Evolutionary conservation across 2,329 filamentous ascomycete genomes (phyloP), one percentile per base, ranked within the genome.

Genomic region (Fusarium globosum): DNA sequence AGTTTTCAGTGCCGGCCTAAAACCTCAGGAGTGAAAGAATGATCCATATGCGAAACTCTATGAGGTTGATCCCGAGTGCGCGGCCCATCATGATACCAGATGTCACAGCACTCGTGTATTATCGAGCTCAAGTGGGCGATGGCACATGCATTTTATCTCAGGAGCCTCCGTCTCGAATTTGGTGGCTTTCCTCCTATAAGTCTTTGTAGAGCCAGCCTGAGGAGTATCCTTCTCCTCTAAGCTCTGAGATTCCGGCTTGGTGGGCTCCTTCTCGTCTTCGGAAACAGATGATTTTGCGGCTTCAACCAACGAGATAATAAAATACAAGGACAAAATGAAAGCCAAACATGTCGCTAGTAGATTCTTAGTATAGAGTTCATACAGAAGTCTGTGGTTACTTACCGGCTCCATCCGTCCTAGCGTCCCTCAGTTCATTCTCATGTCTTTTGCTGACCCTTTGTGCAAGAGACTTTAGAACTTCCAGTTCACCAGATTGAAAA

Each of bases 281-380:
- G 35, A 39, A 55, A 4, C 2, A 21, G 6, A 10, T 3, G 14
- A 4, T 10, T 14, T 15, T n/a, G 4, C 4, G 20, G 5, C 2
- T 7, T 1, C 9, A 13, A 30, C 3, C 51, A n/a, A 10, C 20
- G 6, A 2, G 26, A 55, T 8, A 13, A 41, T n/a, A 1, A 14
- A 9, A 4, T 30, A 13, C 10, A 10, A 18, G 23, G 2, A 10
- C 2, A n/a, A 21, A 1, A 13, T 14, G 35, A 7, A 12, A 28
- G 1, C 4, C 7, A 18, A 5, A 16, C 7, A 16, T 16, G 4
- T 10, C 7, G 4, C 51, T 55, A n/a, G 51, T 13, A 41, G 20
- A 55, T 28, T 55, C 20, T 55, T 55, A 55, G 51, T 18, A 41
- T 18, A 14, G 51, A 28, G 21, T 26, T 21, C 7, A 41, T 28